A percentile compares a stretch with the other conserved stretches of the same genome.
Evolutionary conservation across 257 asterid species (phyloP).

Genomic region (Nicotiana noctiflora): DNA sequence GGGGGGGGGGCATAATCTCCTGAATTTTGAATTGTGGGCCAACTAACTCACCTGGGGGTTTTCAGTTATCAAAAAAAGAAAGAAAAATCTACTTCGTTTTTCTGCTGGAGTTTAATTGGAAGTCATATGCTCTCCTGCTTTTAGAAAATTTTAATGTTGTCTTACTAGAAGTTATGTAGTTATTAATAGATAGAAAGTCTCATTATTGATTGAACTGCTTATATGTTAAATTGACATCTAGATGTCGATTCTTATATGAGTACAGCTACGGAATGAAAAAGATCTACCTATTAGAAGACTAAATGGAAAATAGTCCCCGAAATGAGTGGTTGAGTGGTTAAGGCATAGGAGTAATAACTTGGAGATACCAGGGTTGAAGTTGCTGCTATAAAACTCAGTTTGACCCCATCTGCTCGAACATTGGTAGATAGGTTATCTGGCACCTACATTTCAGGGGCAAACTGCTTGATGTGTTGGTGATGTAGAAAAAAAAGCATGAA

Average conservation of each 20-base stretch:
- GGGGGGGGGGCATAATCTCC: neutral
- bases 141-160: neutral
- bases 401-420: neutral
- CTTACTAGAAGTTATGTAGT: neutral
- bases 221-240: neutral
- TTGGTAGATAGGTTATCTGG: neutral
- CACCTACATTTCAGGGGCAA: neutral
- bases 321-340: neutral
- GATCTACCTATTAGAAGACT: neutral
- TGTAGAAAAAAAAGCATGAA: neutral
- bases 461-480: neutral
- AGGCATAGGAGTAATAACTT: neutral
- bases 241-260: neutral
- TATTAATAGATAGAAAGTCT: too few species aligned
- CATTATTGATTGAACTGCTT: neutral
- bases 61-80: neutral
- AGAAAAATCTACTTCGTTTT: neutral
- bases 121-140: neutral
- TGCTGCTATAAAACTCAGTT: neutral
- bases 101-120: neutral
- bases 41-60: neutral
- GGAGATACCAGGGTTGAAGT: neutral
- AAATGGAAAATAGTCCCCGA: neutral
- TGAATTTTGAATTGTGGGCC: constrained; percentile 2
- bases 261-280: neutral